These are phyloP conservation scores for Coemansia sp. DNA, from an alignment of 192 early-diverging fungal species.

Conservation along the genomic window DNA sequence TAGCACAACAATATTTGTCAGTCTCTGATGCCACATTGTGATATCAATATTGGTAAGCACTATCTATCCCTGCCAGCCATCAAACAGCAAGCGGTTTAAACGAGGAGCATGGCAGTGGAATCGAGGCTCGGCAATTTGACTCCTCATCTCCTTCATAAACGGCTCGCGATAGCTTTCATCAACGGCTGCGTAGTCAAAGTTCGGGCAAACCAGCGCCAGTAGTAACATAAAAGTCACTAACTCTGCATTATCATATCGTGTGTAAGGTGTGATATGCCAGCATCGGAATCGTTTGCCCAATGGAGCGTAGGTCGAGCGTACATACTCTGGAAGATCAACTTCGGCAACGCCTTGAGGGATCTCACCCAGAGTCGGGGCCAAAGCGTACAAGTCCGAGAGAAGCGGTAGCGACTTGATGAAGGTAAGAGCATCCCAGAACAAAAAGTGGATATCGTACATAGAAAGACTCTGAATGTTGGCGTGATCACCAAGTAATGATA, in stretches of 20 bases:
- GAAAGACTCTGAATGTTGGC: background rate
- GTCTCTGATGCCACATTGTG: too few species aligned
- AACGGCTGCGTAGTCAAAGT: background rate
- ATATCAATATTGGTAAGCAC: too few species aligned
- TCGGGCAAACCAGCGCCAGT: background rate
- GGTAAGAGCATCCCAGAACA: background rate
- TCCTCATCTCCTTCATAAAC: background rate
- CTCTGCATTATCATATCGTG: background rate
- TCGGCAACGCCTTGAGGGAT: background rate
- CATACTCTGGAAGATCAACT: background rate
- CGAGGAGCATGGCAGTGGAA: background rate
- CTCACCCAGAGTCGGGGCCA: background rate
- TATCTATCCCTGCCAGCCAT: too few species aligned
- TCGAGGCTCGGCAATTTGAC: background rate
- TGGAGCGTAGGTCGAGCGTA: background rate
- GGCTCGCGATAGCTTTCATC: background rate
- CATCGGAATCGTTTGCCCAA: background rate
- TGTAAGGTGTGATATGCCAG: background rate
- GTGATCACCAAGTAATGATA: background rate
- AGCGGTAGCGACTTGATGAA: background rate
- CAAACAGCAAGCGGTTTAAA: too few species aligned
- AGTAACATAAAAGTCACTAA: background rate
- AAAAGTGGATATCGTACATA: background rate
- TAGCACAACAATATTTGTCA: too few species aligned
- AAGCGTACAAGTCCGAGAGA: background rate